A percentile compares a stretch with the other conserved stretches of the same genome.
phyloP scores from a whole-genome alignment of 768 basidiomycete species.

The Lactarius vividus region DNA sequence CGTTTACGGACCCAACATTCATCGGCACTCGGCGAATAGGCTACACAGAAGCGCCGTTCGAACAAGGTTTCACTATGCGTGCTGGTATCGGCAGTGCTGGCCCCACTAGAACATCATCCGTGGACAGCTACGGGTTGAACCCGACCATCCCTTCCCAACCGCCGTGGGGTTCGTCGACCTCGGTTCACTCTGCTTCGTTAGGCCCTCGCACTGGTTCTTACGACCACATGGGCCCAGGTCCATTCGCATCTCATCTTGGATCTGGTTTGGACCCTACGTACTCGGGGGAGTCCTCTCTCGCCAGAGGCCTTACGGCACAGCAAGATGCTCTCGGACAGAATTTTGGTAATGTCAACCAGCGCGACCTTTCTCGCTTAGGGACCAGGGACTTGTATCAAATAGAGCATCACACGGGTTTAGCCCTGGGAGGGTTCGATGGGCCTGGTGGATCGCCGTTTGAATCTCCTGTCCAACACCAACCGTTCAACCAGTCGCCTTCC shows the following conservation, averaged over 20 bases:
- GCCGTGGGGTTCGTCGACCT: constrained; percentile 16
- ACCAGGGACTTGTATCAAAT: constrained; percentile 25
- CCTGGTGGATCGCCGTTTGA: constrained; percentile 19
- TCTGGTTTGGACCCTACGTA: constrained; percentile 19
- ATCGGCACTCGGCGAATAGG: constrained; percentile 17
- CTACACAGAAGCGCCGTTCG: constrained; percentile 23
- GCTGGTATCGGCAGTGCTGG: constrained; percentile 15
- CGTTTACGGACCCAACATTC: constrained; percentile 13
- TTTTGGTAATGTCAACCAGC: constrained; percentile 23
- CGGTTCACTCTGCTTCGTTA: constrained; percentile 12
- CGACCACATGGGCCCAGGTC: constrained; percentile 21
- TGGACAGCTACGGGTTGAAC: constrained; percentile 23
- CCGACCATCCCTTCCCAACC: constrained; percentile 20
- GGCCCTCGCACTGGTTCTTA: constrained; percentile 16
- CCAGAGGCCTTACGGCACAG: constrained; percentile 15
- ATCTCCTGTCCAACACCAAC: constrained; percentile 23
- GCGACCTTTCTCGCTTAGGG: constrained; percentile 26
- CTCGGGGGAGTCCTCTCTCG: constrained; percentile 16
- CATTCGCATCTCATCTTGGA: constrained; percentile 16
- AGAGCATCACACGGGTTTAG: constrained; percentile 20
- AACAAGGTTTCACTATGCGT: constrained; percentile 22
- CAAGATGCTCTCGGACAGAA: constrained; percentile 20
- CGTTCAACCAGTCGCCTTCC: constrained; percentile 24
- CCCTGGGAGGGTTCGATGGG: constrained; percentile 23
- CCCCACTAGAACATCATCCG: constrained; percentile 16